Evolutionary conservation across 164 flowering plant genomes (phyloP).

Genomic region (Annona squamosa): DNA sequence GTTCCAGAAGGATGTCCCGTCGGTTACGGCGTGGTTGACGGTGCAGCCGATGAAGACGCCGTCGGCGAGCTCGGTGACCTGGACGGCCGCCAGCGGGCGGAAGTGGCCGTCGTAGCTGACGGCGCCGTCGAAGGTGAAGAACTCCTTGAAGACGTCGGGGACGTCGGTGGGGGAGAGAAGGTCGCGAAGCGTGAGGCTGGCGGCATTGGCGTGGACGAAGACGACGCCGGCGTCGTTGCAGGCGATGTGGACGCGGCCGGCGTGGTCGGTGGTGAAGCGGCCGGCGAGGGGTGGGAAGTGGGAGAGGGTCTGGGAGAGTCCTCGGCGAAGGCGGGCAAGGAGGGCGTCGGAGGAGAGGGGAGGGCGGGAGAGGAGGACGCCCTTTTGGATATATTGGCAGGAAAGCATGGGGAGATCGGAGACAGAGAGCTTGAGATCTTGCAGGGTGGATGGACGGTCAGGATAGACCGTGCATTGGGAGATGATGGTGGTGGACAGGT

Average conservation of each 20-base stretch:
- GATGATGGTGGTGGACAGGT: slow-evolving; percentile 22
- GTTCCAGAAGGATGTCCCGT: slow-evolving; percentile 91
- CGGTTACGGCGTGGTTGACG: slow-evolving; percentile 71
- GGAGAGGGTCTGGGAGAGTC: slow-evolving; percentile 50
- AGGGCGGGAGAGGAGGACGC: slow-evolving; percentile 47
- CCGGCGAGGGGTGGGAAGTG: slow-evolving; percentile 84
- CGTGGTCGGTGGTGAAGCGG: slow-evolving; percentile 43
- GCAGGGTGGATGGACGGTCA: slow-evolving; percentile 20
- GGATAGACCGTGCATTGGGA: slow-evolving; percentile 52
- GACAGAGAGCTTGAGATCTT: slow-evolving; percentile 50
- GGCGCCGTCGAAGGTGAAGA: slow-evolving; percentile 44
- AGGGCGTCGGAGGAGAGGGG: slow-evolving; percentile 29
- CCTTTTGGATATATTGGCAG: slow-evolving; percentile 87
- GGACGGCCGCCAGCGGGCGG: slow-evolving; percentile 59
- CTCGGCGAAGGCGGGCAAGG: slow-evolving; percentile 32
- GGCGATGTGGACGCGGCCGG: slow-evolving; percentile 46
- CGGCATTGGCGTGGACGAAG: slow-evolving; percentile 49
- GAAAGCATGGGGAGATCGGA: slow-evolving; percentile 95
- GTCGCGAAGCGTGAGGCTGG: slow-evolving; percentile 22
- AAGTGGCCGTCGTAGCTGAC: slow-evolving; percentile 66
- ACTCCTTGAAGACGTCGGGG: slow-evolving; percentile 33
- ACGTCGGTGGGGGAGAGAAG: slow-evolving; percentile 39
- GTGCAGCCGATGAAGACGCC: slow-evolving; percentile 70
- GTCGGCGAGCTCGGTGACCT: slow-evolving; percentile 75
- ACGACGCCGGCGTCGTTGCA: slow-evolving; percentile 73